Evolutionary conservation across 1,139 yeast species (phyloP).

Genomic region (Suhomyces atakaporum): DNA sequence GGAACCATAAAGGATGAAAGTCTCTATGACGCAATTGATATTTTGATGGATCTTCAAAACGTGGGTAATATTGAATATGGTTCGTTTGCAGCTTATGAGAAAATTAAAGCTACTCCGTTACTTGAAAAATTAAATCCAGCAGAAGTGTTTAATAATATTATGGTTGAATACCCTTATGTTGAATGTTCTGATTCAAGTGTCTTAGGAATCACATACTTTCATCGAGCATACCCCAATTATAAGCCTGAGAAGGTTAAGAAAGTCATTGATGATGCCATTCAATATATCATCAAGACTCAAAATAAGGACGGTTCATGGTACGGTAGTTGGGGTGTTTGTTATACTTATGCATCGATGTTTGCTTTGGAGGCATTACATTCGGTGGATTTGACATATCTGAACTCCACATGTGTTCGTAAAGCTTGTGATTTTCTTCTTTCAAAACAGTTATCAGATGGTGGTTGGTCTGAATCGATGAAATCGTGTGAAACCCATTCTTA

Average conservation of each 20-base stretch:
- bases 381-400: constrained; percentile 62
- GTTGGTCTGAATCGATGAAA: constrained; percentile 93
- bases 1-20: constrained; percentile 53
- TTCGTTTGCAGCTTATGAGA: constrained; percentile 90
- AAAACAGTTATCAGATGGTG: constrained; percentile 85
- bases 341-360: constrained; percentile 96
- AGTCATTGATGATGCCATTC: constrained; percentile 73
- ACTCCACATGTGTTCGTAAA: constrained; percentile 59
- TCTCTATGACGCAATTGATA: constrained; percentile 71
- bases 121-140: constrained; percentile 88
- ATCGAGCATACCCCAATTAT: constrained; percentile 62
- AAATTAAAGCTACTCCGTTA: constrained; percentile 76
- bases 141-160: constrained; percentile 95
- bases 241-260: constrained; percentile 61
- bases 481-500: constrained; percentile 83
- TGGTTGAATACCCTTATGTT: constrained; percentile 98
- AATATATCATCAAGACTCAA: constrained; percentile 70
- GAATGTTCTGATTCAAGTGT: constrained; percentile 97
- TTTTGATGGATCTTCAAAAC: constrained; percentile 56
- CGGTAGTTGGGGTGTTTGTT: constrained; percentile 98
- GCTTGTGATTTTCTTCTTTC: constrained; percentile 85
- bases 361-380: constrained; percentile 89
- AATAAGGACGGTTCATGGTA: constrained; percentile 91
- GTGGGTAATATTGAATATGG: constrained; percentile 82
- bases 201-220: constrained; percentile 80